Evolutionary conservation across 805 yeast species (phyloP), one percentile per base, ranked within the genome.

Genomic region (Yarrowia phangngaensis): DNA sequence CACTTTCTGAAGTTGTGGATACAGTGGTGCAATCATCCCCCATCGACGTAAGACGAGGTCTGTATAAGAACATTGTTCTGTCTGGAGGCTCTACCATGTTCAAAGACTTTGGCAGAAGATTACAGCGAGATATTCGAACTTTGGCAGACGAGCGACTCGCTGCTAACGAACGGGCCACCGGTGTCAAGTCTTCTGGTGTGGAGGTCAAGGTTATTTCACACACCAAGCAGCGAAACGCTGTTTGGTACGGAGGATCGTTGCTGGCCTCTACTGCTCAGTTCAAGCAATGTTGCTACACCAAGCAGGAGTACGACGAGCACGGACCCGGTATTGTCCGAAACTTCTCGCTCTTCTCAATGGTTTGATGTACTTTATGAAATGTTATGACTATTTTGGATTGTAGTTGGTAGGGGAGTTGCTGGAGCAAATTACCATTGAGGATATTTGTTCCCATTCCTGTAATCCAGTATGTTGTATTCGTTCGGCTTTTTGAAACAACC

Each of bases 21-120:
- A 84, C 79, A 58, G 97, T 90, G 12, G 89, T 92, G 57, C 97
- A 90, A 70, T 75, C 90, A 9, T 80, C 95, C 41, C 99, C 99
- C 51, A 89, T 92, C 56, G 99, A 92, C 71, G 98, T 92, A 29
- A 85, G 99, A 69, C 90, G 92, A 69, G 95, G 94, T 52, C 75
- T 92, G 52, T 92, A 92, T 71, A 86, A 82, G 68, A 92, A 92
- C 68, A 92, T 92, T 62, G 99, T 92, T 14, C 74, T 92, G 51
- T 83, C 95, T 49, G 98, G 98, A 60, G 99, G 98, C 35, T 88
- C 97, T 2, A 92, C 98, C 8, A 92, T 92, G 98, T 92, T 92
- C 69, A 88, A 88, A 63, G 97, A 92, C 66, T 92, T 92, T 63
- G 97, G 97, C 35, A 84, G 97, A 70, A 80, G 99, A 69, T 74